Conservation (phyloP, 257 asterid genomes). For the Nyctanthes arbortristis region DNA sequence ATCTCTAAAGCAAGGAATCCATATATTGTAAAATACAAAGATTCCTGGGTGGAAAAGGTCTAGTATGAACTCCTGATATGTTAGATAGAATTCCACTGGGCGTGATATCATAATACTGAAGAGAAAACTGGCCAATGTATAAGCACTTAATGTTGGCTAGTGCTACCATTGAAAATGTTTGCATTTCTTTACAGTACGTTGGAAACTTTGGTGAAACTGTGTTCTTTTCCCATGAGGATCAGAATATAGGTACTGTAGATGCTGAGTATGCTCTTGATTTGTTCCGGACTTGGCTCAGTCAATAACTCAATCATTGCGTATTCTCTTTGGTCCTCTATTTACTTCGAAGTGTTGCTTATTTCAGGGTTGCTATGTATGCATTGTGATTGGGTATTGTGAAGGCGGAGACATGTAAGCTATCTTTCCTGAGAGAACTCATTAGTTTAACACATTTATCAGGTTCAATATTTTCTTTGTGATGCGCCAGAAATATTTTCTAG, state of each 20-base stretch:
- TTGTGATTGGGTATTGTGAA: slow-evolving; percentile 95
- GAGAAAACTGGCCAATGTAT: background rate
- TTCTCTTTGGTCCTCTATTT: slow-evolving; percentile 16
- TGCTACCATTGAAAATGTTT: slow-evolving; percentile 2
- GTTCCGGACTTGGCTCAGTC: background rate
- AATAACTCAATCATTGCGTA: background rate
- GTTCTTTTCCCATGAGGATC: slow-evolving; percentile 1
- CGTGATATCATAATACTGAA: background rate
- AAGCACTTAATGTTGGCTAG: background rate
- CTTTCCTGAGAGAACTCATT: slow-evolving; percentile 6
- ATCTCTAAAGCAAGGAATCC: slow-evolving; percentile 77
- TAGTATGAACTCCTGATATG: slow-evolving; percentile 18
- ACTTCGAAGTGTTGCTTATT: slow-evolving; percentile 20
- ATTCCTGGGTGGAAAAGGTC: slow-evolving; percentile 99
- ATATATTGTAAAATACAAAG: slow-evolving; percentile 93
- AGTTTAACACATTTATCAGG: background rate
- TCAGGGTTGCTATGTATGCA: slow-evolving; percentile 99
- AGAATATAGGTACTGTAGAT: background rate
- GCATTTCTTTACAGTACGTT: slow-evolving; percentile 5
- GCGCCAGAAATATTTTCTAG: background rate
- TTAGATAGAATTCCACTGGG: background rate
- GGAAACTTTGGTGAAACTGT: background rate
- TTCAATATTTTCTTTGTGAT: background rate
- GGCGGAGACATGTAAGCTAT: slow-evolving; percentile 98
- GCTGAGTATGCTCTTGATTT: background rate